These are phyloP conservation scores for Onygena corvina DNA, from an alignment of 2,329 filamentous ascomycete species.

Conservation along the genomic window DNA sequence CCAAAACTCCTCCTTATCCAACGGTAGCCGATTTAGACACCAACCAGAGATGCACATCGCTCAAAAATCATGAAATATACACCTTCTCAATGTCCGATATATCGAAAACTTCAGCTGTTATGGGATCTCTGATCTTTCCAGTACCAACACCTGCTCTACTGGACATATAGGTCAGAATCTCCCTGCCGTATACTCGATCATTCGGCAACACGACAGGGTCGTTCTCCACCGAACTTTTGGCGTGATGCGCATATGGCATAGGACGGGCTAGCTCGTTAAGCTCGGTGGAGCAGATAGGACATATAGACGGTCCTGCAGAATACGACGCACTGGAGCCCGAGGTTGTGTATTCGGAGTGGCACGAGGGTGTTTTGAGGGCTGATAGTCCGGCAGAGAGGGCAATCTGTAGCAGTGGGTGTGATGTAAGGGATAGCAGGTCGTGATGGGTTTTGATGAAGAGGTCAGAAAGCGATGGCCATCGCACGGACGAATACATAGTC, in stretches of 20 bases:
- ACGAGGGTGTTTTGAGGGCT: slow-evolving; percentile 88
- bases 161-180: slow-evolving; percentile 62
- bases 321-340: slow-evolving; percentile 42
- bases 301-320: slow-evolving; percentile 58
- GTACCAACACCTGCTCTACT: slow-evolving; percentile 55
- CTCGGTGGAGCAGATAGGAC: slow-evolving; percentile 91
- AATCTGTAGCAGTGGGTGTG: slow-evolving; percentile 74
- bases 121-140: slow-evolving; percentile 63
- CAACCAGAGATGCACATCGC: background rate
- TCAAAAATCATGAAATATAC: slow-evolving; percentile 57
- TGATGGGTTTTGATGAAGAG: slow-evolving; percentile 82
- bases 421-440: slow-evolving; percentile 67
- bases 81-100: slow-evolving; percentile 65
- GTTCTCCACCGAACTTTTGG: slow-evolving; percentile 80
- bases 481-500: slow-evolving; percentile 58
- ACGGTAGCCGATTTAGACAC: too few species aligned
- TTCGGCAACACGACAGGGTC: slow-evolving; percentile 83
- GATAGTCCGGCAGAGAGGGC: slow-evolving; percentile 84
- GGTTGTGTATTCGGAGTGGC: slow-evolving; percentile 57
- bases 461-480: slow-evolving; percentile 65
- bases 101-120: slow-evolving; percentile 57
- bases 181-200: slow-evolving; percentile 68
- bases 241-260: slow-evolving; percentile 90
- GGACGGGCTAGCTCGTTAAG: slow-evolving; percentile 79
- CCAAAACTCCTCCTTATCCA: too few species aligned